Evolutionary conservation across 2,329 filamentous ascomycete genomes (phyloP), one percentile per base, ranked within the genome.

Genomic region (Myotisia sp.): DNA sequence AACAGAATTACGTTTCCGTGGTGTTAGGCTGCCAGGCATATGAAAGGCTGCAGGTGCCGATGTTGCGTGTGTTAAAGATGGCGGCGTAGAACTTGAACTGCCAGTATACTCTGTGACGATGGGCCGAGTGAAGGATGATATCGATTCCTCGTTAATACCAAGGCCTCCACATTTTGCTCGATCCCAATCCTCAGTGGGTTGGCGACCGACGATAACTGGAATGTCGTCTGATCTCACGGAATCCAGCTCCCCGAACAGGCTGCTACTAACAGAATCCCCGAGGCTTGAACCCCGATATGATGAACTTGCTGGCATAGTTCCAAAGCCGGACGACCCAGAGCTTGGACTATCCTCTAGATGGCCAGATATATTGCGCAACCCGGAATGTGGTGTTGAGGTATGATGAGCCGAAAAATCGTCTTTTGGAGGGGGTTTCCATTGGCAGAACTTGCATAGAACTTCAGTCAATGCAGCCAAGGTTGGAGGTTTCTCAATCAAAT

Each of bases 401-500:
- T 70, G 61, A 26, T 71, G 60, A 1, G 68, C 56, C 14, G 65
- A 51, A 32, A 50, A 53, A 40, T 56, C 62, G 32, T 73, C 71
- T 37, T 71, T 68, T 9, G 73, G 69, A 5, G 85, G 79, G 4
- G 85, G 74, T 51, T 87, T 92, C 90, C 90, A 98, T 49, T 92
- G 81, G 51, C 90, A 98, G 18, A 93, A 70, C 37, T 79, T 76
- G 42, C 80, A 79, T 44, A 98, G 67, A 1, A 90, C 83, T 50
- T 98, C 86, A 0, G 77, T 84, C 32, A 98, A 59, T 58, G 95
- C 95, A 3, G 81, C 80, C 27, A 84, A 77, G 24, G 87, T 95
- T 22, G 92, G 92, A 17, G 90, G 90, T 59, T 98, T 98, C 58
- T 98, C 86, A 34, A 98, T 84, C 33, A 98, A 65, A 1, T 82